Percentiles rank a stretch among this genome's conserved stretches.
Conservation (phyloP, 306 rosid genomes). For the Glycyrrhiza uralensis region DNA sequence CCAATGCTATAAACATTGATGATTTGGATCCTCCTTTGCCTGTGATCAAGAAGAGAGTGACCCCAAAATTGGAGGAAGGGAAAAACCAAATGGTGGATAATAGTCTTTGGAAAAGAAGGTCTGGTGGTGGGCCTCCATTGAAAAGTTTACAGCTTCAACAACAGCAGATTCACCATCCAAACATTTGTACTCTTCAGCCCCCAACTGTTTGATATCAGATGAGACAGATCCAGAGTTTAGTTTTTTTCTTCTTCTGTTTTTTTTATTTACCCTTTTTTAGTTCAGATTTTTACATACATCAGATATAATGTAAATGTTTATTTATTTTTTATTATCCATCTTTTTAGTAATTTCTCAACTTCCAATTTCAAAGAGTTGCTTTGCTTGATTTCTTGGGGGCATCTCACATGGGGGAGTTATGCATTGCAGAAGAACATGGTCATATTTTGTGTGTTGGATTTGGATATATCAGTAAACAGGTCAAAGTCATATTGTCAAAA, state of each 20-base stretch:
- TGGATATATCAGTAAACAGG: background rate
- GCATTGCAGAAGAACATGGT: slow-evolving; percentile 11
- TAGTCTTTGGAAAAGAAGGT: slow-evolving; percentile 79
- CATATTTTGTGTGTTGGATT: slow-evolving; percentile 6
- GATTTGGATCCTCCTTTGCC: slow-evolving; percentile 79
- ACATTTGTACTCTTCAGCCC: slow-evolving; percentile 45
- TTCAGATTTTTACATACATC: background rate
- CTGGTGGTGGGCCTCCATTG: slow-evolving; percentile 47
- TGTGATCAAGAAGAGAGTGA: slow-evolving; percentile 47
- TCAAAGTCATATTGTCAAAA: slow-evolving; percentile 23
- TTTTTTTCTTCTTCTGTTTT: background rate
- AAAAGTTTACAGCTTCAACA: slow-evolving; percentile 60
- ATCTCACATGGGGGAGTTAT: slow-evolving; percentile 31
- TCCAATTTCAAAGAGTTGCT: background rate
- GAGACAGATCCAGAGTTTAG: slow-evolving; percentile 5
- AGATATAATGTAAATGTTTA: slow-evolving; percentile 34
- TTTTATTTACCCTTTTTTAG: background rate
- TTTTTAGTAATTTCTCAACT: background rate
- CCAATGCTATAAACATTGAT: slow-evolving; percentile 37
- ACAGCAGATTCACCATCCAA: slow-evolving; percentile 44
- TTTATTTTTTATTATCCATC: background rate
- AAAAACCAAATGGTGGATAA: background rate
- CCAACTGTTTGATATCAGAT: slow-evolving; percentile 50
- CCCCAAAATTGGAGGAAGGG: slow-evolving; percentile 28
- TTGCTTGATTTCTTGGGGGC: slow-evolving; percentile 19